Evolutionary conservation across 2,329 filamentous ascomycete species (phyloP), one percentile per base, ranked within the genome.

Genomic region (Meredithiella fracta): DNA sequence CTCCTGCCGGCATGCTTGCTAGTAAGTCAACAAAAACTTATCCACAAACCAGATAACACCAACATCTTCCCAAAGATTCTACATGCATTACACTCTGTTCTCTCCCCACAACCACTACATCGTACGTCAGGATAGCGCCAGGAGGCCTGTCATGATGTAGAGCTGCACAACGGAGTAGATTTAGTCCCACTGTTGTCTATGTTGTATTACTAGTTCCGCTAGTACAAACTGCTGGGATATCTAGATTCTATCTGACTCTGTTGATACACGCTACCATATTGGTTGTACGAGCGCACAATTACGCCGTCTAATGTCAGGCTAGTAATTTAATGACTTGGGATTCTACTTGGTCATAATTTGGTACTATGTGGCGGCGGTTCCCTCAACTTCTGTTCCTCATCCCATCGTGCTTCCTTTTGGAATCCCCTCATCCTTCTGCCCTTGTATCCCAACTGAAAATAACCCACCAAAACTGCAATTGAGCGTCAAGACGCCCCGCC

Each of bases 1-100:
- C 79, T 62, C 80, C 80, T 4, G 67, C 76, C 66, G 81, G 80
- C 71, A 82, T 83, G 79, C 75, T 83, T 67, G 77, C 73, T 57
- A 83, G 80, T 83, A 79, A 66, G 80, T 70, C 53, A 51, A 47
- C 53, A 47, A 47, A 44, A 20, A 38, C n/a, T 42, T 29, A 23
- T 26, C 47, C 25, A 37, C 49, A 15, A 31, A 17, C 26, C 49
- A 29, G n/a, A 31, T 51, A 31, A 51, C 49, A 51, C 49, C 29
- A 31, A 31, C 23, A n/a, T 25, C 49, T 25, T 51, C 49, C 26
- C 25, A 51, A 51, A 22, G n/a, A 51, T 26, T 51, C 23, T 15
- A 29, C 25, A 6, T 51, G 49, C 49, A 31, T 17, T 51, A 20
- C 49, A 51, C 29, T 37, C 7, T 44, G 2, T 7, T 22, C 17